These are phyloP conservation scores for Termitomyces sp. DNA, from an alignment of 768 basidiomycete genomes.

Conservation along the genomic window DNA sequence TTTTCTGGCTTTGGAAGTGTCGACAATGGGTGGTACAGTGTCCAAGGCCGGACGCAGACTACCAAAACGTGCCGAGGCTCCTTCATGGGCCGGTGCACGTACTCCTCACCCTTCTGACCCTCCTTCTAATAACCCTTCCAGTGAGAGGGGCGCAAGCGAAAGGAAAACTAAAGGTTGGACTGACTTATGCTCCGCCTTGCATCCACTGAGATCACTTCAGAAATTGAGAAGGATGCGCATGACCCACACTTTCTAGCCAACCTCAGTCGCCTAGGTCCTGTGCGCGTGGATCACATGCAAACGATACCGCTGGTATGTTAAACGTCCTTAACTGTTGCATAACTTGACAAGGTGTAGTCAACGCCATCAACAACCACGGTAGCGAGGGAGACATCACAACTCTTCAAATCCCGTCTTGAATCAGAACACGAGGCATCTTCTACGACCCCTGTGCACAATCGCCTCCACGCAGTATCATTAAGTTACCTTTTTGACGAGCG, in stretches of 20 bases:
- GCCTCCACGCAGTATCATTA: slow-evolving; percentile 47
- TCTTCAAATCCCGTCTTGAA: slow-evolving; percentile 48
- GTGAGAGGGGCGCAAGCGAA: slow-evolving; percentile 39
- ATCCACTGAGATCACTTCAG: slow-evolving; percentile 27
- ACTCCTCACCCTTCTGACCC: slow-evolving; percentile 23
- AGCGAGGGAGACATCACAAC: slow-evolving; percentile 28
- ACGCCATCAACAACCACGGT: slow-evolving; percentile 4
- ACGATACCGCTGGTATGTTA: slow-evolving; percentile 38
- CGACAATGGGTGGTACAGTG: slow-evolving; percentile 51
- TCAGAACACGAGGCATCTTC: slow-evolving; percentile 53
- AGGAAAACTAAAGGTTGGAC: slow-evolving; percentile 42
- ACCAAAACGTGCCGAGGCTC: slow-evolving; percentile 39
- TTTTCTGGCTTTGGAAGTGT: neutral
- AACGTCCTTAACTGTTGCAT: slow-evolving; percentile 11
- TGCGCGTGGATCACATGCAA: slow-evolving; percentile 63
- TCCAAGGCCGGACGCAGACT: slow-evolving; percentile 59
- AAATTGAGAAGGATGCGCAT: slow-evolving; percentile 55
- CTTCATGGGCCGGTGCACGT: slow-evolving; percentile 45
- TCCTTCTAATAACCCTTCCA: neutral
- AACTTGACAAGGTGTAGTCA: slow-evolving; percentile 2
- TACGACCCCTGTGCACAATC: slow-evolving; percentile 39
- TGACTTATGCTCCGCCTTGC: neutral
- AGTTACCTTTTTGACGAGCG: slow-evolving; percentile 58
- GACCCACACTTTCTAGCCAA: slow-evolving; percentile 72
- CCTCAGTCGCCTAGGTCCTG: slow-evolving; percentile 59